phyloP scores from a whole-genome alignment of 2,329 filamentous ascomycete genomes.

The Trichoderma lentiforme region DNA sequence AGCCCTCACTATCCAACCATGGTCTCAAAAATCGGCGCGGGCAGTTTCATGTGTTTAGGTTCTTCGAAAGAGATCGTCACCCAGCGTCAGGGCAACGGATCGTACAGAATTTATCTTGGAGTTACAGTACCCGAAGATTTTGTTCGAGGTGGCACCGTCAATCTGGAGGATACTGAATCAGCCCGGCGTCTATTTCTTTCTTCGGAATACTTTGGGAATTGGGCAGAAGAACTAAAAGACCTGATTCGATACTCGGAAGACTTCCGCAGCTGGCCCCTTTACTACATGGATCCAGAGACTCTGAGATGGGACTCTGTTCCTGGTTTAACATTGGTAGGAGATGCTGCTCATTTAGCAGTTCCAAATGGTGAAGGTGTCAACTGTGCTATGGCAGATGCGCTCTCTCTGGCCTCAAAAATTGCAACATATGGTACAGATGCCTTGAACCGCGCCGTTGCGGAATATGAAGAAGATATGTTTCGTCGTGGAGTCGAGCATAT shows the following conservation, averaged over 20 bases:
- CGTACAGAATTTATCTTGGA: constrained; percentile 1
- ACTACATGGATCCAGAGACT: background rate
- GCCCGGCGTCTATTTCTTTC: background rate
- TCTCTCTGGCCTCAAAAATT: background rate
- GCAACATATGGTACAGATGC: background rate
- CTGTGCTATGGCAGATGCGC: constrained; percentile 6
- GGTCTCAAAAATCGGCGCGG: background rate
- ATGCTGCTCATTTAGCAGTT: constrained; percentile 2
- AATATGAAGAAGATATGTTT: constrained; percentile 15
- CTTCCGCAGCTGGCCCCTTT: constrained; percentile 7
- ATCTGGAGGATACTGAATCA: background rate
- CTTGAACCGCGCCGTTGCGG: background rate
- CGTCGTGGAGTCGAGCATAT: constrained; percentile 6
- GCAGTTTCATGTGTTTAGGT: background rate
- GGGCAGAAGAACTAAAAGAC: constrained; percentile 1
- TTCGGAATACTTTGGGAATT: constrained; percentile 4
- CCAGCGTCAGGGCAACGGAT: constrained; percentile 1
- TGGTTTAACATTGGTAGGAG: constrained; percentile 9
- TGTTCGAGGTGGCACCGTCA: background rate
- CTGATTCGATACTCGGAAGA: constrained; percentile 4
- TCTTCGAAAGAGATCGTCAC: constrained; percentile 1
- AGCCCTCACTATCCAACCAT: background rate
- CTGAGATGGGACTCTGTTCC: background rate
- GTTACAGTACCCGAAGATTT: constrained; percentile 5
- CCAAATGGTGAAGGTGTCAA: constrained; percentile 15